Evolutionary conservation across 148 eudicot species (phyloP).

Genomic region (Spergularia bocconei): DNA sequence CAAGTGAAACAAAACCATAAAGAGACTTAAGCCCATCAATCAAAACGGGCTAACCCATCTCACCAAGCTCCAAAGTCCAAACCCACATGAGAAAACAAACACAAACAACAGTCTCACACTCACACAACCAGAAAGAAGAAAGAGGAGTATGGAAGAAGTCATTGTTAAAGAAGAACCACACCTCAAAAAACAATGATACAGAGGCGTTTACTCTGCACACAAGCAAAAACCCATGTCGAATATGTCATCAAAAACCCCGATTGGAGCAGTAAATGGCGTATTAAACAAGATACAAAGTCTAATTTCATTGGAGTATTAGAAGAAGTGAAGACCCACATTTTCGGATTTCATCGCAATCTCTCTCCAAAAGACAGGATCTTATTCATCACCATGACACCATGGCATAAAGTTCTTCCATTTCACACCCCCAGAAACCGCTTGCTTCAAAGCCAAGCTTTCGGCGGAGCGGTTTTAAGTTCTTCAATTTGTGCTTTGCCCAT

Average conservation of each 20-base stretch:
- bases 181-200: constrained; percentile 16
- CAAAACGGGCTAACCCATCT: too few species aligned
- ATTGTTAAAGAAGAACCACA: constrained; percentile 4
- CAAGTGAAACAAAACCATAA: too few species aligned
- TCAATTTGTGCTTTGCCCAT: constrained; percentile 77
- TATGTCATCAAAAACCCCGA: not conserved
- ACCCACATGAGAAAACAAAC: too few species aligned
- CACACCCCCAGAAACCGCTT: too few species aligned
- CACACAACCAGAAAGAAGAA: too few species aligned
- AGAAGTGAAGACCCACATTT: constrained; percentile 44
- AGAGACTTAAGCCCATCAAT: too few species aligned
- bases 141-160: constrained; percentile 5
- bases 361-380: too few species aligned
- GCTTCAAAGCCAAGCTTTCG: constrained; percentile 61
- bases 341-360: constrained; percentile 68
- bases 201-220: constrained; percentile 39
- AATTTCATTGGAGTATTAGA: constrained; percentile 50
- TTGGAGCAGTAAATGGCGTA: constrained; percentile 36
- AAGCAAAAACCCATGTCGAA: constrained; percentile 13
- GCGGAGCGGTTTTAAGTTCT: constrained; percentile 73
- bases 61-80: too few species aligned
- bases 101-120: too few species aligned
- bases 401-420: constrained; percentile 65
- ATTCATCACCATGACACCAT: too few species aligned
- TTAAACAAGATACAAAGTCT: constrained; percentile 73